Percentiles rank a stretch among this genome's conserved stretches.
Evolutionary conservation across 768 basidiomycete genomes (phyloP).

Genomic region (Calocera cornea): DNA sequence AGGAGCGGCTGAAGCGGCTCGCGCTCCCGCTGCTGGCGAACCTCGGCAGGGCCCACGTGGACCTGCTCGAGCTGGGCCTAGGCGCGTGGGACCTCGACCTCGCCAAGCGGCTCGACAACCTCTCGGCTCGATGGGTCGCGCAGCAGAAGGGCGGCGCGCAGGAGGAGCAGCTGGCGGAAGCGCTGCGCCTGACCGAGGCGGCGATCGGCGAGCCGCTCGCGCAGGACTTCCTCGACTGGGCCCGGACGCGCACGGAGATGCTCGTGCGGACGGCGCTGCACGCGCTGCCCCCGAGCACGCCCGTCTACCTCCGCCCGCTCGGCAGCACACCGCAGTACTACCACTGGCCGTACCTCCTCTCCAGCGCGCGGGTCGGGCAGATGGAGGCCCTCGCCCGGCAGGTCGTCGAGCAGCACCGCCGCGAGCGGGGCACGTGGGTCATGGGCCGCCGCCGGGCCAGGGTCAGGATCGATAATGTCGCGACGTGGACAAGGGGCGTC

Average conservation of each 20-base stretch:
- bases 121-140: background rate
- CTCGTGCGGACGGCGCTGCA: background rate
- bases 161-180: background rate
- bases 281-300: background rate
- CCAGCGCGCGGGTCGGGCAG: conserved; percentile 4
- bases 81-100: conserved; percentile 13
- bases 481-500: background rate
- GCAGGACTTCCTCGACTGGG: conserved; percentile 4
- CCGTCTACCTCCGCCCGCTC: conserved; percentile 8
- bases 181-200: background rate
- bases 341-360: conserved; percentile 8
- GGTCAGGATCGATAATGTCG: conserved; percentile 6
- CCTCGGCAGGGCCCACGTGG: conserved; percentile 4
- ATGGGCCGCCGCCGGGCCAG: background rate
- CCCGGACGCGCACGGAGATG: background rate
- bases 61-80: conserved; percentile 11
- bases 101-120: conserved; percentile 10
- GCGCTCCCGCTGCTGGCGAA: conserved; percentile 5
- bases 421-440: background rate
- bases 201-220: conserved; percentile 5
- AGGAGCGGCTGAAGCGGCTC: conserved; percentile 7
- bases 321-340: conserved; percentile 9
- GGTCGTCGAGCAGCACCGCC: background rate
- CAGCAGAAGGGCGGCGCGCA: background rate
- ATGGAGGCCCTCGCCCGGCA: conserved; percentile 1